Percentiles rank a stretch among this genome's conserved stretches.
These are phyloP conservation scores for Ustulina deusta DNA, from an alignment of 2,329 filamentous ascomycete species.

Conservation along the genomic window DNA sequence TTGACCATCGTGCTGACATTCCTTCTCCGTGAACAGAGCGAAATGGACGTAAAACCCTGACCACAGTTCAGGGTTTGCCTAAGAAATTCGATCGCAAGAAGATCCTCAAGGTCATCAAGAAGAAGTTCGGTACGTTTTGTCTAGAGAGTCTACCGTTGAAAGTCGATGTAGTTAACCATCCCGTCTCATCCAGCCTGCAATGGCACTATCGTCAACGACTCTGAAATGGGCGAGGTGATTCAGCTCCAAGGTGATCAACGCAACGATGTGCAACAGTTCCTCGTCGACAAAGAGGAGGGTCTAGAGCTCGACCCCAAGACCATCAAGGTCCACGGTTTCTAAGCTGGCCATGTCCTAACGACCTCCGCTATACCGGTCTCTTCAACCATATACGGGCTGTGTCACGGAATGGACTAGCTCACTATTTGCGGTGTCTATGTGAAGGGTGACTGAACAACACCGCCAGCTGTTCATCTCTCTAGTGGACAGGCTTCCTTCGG, in stretches of 20 bases:
- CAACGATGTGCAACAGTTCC: constrained; percentile 98
- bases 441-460: constrained; percentile 38
- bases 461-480: constrained; percentile 43
- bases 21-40: constrained; percentile 74
- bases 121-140: constrained; percentile 81
- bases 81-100: constrained; percentile 99
- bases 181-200: constrained; percentile 80
- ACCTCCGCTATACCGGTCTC: constrained; percentile 44
- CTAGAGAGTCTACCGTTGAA: neutral
- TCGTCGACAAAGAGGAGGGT: constrained; percentile 94
- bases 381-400: constrained; percentile 42
- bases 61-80: constrained; percentile 97
- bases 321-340: constrained; percentile 86
- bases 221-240: constrained; percentile 98
- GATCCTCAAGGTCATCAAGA: constrained; percentile 99
- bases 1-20: constrained; percentile 53
- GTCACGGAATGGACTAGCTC: constrained; percentile 41
- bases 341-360: constrained; percentile 56
- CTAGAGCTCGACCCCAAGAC: constrained; percentile 94
- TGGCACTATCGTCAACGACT: constrained; percentile 98
- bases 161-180: constrained; percentile 13
- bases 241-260: constrained; percentile 99
- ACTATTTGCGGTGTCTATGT: constrained; percentile 29
- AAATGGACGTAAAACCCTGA: constrained; percentile 99
- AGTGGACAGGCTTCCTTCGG: constrained; percentile 46